Percentiles rank a stretch among this genome's conserved stretches.
These are phyloP conservation scores for Mortierella sp. DNA, from an alignment of 371 early-diverging fungal genomes.

Conservation along the genomic window DNA sequence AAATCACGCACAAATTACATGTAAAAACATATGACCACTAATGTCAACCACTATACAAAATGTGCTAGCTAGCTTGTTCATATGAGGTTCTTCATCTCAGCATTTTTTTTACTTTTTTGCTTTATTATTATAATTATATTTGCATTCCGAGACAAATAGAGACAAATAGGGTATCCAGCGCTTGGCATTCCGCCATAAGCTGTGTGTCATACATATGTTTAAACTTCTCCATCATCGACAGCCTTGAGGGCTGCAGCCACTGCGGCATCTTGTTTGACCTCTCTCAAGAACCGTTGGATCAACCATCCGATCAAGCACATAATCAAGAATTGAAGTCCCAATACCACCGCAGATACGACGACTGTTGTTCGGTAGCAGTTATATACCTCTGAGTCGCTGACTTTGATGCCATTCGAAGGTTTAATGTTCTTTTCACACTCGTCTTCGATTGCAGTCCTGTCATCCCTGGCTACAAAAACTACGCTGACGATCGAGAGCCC, in stretches of 20 bases:
- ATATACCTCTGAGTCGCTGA: slow-evolving; percentile 19
- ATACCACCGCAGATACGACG: slow-evolving; percentile 43
- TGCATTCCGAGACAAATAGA: no score
- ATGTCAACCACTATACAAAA: no score
- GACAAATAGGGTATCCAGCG: no score
- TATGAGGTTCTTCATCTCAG: no score
- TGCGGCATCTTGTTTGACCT: slow-evolving; percentile 44
- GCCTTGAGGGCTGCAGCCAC: slow-evolving; percentile 34
- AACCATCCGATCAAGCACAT: slow-evolving; percentile 52
- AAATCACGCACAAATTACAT: no score
- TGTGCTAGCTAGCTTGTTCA: no score
- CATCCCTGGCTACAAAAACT: slow-evolving; percentile 23
- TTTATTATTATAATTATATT: no score
- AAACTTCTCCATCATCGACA: slow-evolving; percentile 31
- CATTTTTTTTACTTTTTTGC: no score
- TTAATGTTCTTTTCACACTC: slow-evolving; percentile 18
- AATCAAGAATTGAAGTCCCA: slow-evolving; percentile 41
- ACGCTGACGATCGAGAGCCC: slow-evolving; percentile 43
- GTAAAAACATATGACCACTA: no score
- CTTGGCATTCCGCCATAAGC: no score
- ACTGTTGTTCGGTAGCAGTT: slow-evolving; percentile 33
- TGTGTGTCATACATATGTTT: not conserved
- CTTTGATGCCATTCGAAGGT: slow-evolving; percentile 10
- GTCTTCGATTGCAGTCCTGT: slow-evolving; percentile 22
- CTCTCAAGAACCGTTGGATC: slow-evolving; percentile 41